Conservation (phyloP, 1,284 basidiomycete genomes). For the Fomitopsis schrenkii region DNA sequence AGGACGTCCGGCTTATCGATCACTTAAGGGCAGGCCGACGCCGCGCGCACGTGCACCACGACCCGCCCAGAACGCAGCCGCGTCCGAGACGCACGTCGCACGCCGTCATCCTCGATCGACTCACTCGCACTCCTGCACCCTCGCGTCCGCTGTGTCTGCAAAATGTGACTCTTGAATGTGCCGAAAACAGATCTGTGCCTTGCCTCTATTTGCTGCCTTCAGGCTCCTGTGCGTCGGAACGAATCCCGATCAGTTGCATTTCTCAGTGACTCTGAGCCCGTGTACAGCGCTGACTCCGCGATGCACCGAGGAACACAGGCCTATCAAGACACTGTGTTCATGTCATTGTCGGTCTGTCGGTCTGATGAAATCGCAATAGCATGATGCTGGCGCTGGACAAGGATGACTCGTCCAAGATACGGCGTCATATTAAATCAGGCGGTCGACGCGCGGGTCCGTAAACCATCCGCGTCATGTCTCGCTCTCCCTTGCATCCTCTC, state of each 20-base stretch:
- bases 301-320: too few relatives aligned
- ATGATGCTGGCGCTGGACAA: too few relatives aligned
- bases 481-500: constrained; percentile 17
- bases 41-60: constrained; percentile 12
- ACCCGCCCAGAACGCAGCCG: not conserved
- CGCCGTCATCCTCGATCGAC: not conserved
- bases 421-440: not conserved
- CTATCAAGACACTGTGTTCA: too few relatives aligned
- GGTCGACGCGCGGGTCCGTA: not conserved
- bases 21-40: constrained; percentile 29
- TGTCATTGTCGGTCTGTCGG: too few relatives aligned
- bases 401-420: not conserved
- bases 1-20: constrained; percentile 28
- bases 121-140: not conserved
- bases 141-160: not conserved
- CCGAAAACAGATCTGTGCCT: too few relatives aligned
- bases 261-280: too few relatives aligned
- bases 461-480: constrained; percentile 6
- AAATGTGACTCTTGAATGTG: too few relatives aligned
- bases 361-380: too few relatives aligned
- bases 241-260: too few relatives aligned
- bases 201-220: too few relatives aligned
- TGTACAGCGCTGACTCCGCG: too few relatives aligned
- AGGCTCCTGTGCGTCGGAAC: too few relatives aligned
- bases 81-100: not conserved